Base-by-base conservation (phyloP, 768 basidiomycete genomes). In the Suillus plorans region DNA sequence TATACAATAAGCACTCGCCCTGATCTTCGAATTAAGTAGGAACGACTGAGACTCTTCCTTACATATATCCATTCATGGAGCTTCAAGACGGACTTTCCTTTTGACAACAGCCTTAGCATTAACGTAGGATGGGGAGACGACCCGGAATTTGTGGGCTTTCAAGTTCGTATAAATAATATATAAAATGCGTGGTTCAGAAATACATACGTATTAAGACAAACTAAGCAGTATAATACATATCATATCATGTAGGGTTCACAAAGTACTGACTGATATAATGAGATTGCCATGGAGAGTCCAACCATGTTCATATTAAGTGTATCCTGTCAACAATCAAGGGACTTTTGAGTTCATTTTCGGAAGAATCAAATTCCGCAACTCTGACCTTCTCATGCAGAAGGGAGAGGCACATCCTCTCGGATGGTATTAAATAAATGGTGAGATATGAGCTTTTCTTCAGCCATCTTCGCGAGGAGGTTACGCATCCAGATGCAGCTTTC, bases 401-500 rank as follows among this genome's bases (percentile, higher is more conserved):
- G 39, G 12, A 41, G 39, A 20, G 57, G 57, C 1, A 59, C 39
- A 2, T 16, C 13, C 39, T 41, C 39, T 25, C 57, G 57, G 39
- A 59, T 41, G 39, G 39, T 41, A 6, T 41, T 59, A 18, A 59
- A 28, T 59, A 59, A 28, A 28, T 9, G 10, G 12, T 16, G 25
- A 20, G 57, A 28, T n/a, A 74, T 69, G 37, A 75, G n/a, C 1
- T 22, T 63, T 36, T 66, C 66, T 5, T 9, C 28, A 1, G 56
- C 20, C 70, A 70, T 72, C 49, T 42, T 61, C 25, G 72, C 63
- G 63, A 74, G 41, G 52, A 74, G 31, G 44, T 25, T 18, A 10
- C 60, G 36, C 69, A 70, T 75, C 73, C 73, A 74, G 9, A 44
- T 10, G 18, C 36, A 10, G 25, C 63, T 60, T 61, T 57, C 72